phyloP scores from a whole-genome alignment of 164 flowering plant species.

The Liquidambar formosana region DNA sequence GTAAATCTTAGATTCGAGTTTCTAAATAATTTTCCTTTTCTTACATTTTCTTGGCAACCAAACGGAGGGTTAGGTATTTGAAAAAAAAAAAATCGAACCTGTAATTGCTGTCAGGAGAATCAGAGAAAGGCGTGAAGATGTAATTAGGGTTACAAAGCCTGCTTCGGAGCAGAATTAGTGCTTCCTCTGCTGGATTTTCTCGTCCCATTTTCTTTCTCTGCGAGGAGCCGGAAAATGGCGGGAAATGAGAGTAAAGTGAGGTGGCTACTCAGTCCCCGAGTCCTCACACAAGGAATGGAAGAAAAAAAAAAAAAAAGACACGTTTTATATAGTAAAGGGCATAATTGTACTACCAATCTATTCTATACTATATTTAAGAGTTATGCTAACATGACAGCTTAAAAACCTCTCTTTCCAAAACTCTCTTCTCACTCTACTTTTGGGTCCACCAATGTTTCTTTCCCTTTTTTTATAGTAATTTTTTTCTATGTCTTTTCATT shows the following conservation, averaged over 20 bases:
- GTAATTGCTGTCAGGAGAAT: slow-evolving; percentile 66
- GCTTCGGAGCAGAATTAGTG: slow-evolving; percentile 52
- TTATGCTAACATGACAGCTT: no score
- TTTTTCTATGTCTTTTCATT: no score
- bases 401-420: no score
- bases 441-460: no score
- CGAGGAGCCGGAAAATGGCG: slow-evolving; percentile 3
- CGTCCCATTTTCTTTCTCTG: slow-evolving; percentile 31
- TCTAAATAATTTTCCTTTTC: not conserved
- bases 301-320: no score
- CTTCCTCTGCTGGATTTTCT: slow-evolving; percentile 45
- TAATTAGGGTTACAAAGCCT: slow-evolving; percentile 61
- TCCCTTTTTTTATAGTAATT: no score
- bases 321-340: no score
- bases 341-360: no score
- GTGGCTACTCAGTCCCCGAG: no score
- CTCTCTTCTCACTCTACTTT: no score
- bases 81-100: slow-evolving; percentile 35
- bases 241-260: not conserved
- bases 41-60: not conserved
- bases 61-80: not conserved
- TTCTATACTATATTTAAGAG: no score
- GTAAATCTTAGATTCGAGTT: not conserved
- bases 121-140: slow-evolving; percentile 43
- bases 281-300: no score